Conservation (phyloP, 2,329 filamentous ascomycete species). For the Neofusicoccum ribis region DNA sequence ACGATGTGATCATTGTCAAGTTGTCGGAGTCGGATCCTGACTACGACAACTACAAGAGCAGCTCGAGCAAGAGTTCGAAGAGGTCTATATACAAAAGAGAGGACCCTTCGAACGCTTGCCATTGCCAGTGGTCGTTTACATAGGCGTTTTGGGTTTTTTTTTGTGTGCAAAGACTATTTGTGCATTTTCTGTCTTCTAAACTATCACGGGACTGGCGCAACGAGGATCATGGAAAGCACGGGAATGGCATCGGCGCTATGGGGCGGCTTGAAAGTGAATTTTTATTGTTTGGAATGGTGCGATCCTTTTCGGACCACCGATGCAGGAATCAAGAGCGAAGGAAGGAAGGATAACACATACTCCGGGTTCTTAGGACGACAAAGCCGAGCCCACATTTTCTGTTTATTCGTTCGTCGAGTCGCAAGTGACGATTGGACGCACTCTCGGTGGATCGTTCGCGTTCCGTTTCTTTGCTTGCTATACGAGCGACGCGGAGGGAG, state of each 20-base stretch:
- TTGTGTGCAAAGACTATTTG: not conserved
- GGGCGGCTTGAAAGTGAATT: conserved; percentile 5
- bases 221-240: conserved; percentile 9
- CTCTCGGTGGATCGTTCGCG: not conserved
- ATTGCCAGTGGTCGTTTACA: conserved; percentile 19
- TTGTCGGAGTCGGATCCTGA: conserved; percentile 14
- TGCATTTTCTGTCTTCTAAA: not conserved
- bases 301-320: conserved; percentile 14
- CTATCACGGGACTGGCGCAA: not conserved
- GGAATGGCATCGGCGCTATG: conserved; percentile 11
- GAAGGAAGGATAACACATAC: not conserved
- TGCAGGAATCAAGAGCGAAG: conserved; percentile 8
- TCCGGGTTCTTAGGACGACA: not conserved
- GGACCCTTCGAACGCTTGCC: conserved; percentile 11
- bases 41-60: not conserved
- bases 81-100: conserved; percentile 3
- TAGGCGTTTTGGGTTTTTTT: not conserved
- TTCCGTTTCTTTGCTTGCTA: not conserved
- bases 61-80: not conserved
- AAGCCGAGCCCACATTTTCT: conserved; percentile 9
- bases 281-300: not conserved
- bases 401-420: not conserved
- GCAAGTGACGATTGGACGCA: not conserved
- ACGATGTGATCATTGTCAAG: conserved; percentile 1
- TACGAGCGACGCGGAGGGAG: not conserved